Base-by-base conservation (phyloP, 2,329 filamentous ascomycete species). In the Ophiostoma angusticollis region DNA sequence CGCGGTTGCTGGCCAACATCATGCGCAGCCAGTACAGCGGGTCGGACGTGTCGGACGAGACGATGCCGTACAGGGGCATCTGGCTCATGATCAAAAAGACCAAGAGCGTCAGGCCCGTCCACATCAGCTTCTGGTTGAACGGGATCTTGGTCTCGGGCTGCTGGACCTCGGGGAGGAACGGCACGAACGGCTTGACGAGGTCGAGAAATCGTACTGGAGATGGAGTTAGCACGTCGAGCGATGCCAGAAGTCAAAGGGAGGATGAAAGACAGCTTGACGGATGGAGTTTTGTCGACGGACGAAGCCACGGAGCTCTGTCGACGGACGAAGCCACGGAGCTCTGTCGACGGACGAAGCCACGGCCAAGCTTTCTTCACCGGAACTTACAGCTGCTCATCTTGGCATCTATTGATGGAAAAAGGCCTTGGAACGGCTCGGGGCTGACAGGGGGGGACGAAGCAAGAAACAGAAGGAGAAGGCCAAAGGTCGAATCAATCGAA, bases 31-130 rank as follows among this genome's bases (percentile, higher is more conserved):
- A 98, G 78, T 98, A 98, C 56, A 98, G 74, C 53, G 91, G 93
- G 68, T 98, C 93, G 46, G 91, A 96, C 54, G 86, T 95, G 66
- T 91, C 84, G 56, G 91, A 98, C 41, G 91, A 98, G 58, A 98
- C 93, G 64, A 98, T 98, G 67, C 91, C 91, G 68, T 98, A 98
- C 47, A 91, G 70, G 49, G 91, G 87, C 91, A 98, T 96, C 70
- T 95, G 91, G 70, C 86, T 95, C 91, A 98, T 98, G 65, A 98
- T 86, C 74, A 98, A 70, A 78, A 98, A 98, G 69, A 96, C 93
- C 63, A 98, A 72, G 54, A 98, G 77, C 50, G 91, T 96, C 61
- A 89, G 78, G 61, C 81, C 84, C 50, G 84, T 91, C 84, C 84
- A 91, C 84, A 89, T 89, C 70, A 91, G 68, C 73, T 89, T 87